These are phyloP conservation scores for Linum trigynum DNA, from an alignment of 345 rosid species.

Conservation along the genomic window DNA sequence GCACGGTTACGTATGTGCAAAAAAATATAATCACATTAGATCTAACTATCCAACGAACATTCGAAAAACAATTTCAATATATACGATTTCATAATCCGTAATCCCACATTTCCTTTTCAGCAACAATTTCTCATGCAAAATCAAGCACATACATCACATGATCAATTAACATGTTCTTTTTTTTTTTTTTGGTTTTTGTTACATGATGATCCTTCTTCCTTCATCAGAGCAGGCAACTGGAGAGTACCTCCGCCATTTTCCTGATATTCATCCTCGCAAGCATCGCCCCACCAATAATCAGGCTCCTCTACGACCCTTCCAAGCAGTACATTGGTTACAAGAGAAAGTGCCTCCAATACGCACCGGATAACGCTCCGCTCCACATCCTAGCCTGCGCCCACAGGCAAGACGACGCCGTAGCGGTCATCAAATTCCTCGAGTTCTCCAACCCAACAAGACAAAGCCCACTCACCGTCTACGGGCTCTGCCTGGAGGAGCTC, in stretches of 20 bases:
- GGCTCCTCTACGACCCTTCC: conserved; percentile 19
- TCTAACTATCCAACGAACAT: too few species aligned
- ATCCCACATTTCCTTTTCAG: too few species aligned
- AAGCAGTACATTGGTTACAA: conserved; percentile 17
- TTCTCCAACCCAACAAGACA: conserved; percentile 14
- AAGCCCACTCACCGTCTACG: conserved; percentile 17
- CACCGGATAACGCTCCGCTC: conserved; percentile 10
- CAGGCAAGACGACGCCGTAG: conserved; percentile 20
- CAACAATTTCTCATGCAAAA: too few species aligned
- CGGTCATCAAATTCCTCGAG: conserved; percentile 16
- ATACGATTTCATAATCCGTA: too few species aligned
- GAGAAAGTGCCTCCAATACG: conserved; percentile 18
- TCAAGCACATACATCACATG: too few species aligned
- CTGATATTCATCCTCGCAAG: conserved; percentile 11
- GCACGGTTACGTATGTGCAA: too few species aligned
- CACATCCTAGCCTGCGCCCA: conserved; percentile 20
- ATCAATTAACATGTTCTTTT: neutral
- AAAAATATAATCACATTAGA: too few species aligned
- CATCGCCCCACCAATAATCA: conserved; percentile 7
- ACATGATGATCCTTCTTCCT: neutral
- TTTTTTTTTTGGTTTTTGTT: too few species aligned
- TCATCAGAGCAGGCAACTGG: conserved; percentile 1
- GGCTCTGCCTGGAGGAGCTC: conserved; percentile 24
- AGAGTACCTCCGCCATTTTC: conserved; percentile 5
- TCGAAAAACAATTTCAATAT: too few species aligned